Base-by-base conservation (phyloP, 108 stramenopile genomes). In the Nitzschia sp. region DNA sequence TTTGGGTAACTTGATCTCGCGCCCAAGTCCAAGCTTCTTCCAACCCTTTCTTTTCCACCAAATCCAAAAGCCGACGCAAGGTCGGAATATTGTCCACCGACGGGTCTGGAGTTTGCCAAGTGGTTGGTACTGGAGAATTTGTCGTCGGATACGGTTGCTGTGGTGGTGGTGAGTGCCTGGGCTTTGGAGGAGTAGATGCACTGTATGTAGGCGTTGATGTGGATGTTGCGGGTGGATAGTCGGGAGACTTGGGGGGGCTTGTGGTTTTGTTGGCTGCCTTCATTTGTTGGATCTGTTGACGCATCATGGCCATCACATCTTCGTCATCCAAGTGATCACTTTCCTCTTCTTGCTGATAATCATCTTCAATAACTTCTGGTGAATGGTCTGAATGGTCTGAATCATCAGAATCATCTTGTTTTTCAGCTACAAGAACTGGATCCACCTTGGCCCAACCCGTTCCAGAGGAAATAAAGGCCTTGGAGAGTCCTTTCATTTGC, bases 401-500 rank as follows among this genome's bases (percentile, higher is more conserved):
- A 8, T 39, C 22, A 44, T 46, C 22, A 43, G 37, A 29, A 24
- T 58, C 57, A 17, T 54, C 53, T 12, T 54, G 21, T 25, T 58
- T 37, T 3, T 58, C 38, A 24, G n/a, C 61, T 8, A 62, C 61
- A 2, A 43, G 37, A 19, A 62, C 43, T 62, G 61, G 61, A 20
- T 62, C 61, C 14, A 62, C 43, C 43, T 62, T 62, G 5, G 61
- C 41, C 61, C 61, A 62, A 8, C 61, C 61, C 11, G 38, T 15
- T 40, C 38, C 38, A 0, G 29, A 17, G 11, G 37, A 40, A 39
- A 62, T 22, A 62, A 62, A 62, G 8, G 61, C 61, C 43, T 62
- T 62, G 3, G 42, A 44, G n/a, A 62, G 43, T 44, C 61, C 61
- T 46, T 62, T 62, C 43, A 62, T 62, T 62, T 62, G 61, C 22